Base-by-base conservation (phyloP, 2,329 filamentous ascomycete genomes). In the Atkinsonella hypoxylon region DNA sequence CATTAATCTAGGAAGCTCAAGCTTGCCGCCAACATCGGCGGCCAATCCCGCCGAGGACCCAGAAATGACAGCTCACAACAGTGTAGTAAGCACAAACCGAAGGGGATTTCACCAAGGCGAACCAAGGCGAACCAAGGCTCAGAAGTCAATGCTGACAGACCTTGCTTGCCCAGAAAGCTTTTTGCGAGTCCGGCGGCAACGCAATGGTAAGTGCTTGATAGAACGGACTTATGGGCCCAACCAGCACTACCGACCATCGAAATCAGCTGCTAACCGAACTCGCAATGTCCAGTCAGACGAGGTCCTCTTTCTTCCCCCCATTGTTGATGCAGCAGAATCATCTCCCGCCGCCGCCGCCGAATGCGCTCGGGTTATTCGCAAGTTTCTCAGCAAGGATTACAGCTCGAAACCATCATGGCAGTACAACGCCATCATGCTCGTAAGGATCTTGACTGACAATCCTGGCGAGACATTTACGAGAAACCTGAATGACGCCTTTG, bases 381-480 rank as follows among this genome's bases (percentile, higher is more conserved):
- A 88, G 66, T 91, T 84, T 65, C 73, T 98, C 53, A 77, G 81
- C 59, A 84, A 82, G 57, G 85, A 90, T 44, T 82, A 87, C 67
- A 81, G 68, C 59, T 64, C 67, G 26, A 73, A 72, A 44, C 74
- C 87, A 10, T 82, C 86, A 59, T 82, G 83, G 58, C 91, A 97
- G 67, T 97, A 96, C 76, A 96, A 97, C 70, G 85, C 89, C 55
- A 82, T 97, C 61, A 97, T 97, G 93, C 78, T 98, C 51, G 76
- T 94, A 58, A 85, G 91, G 54, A 98, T 98, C 61, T 73, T 98
- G 57, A 77, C 83, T 58, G 90, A 97, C 66, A 96, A 98, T 64
- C 93, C 93, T 0, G 91, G 91, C 31, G 77, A 78, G 49, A 89
- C 82, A 1, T 98, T 98, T 62, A 95, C 91, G n/a, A 79, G 86